phyloP scores from a whole-genome alignment of 345 rosid genomes.

The Sonneratia caseolaris region DNA sequence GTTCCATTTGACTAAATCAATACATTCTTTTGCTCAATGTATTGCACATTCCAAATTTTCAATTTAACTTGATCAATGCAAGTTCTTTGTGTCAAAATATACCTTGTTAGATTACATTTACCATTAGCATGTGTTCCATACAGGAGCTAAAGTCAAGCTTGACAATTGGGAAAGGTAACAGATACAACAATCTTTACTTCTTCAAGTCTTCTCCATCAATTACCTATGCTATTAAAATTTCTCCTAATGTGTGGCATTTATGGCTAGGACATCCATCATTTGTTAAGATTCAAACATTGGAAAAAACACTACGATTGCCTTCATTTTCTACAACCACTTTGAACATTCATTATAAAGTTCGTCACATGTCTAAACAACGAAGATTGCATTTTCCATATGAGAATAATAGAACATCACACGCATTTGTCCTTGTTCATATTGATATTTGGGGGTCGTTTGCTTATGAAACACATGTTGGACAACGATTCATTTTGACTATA shows the following conservation, averaged over 20 bases:
- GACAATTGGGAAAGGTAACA: not conserved
- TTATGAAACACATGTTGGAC: not conserved
- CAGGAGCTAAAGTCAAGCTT: too few species aligned
- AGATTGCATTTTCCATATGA: not conserved
- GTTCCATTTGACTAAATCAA: too few species aligned
- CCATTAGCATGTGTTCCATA: too few species aligned
- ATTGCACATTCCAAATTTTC: too few species aligned
- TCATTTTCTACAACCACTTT: not conserved
- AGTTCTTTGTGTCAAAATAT: too few species aligned
- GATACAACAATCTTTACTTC: not conserved
- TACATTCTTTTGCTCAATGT: too few species aligned
- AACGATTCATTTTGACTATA: not conserved
- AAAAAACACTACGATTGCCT: not conserved
- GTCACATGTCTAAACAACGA: not conserved
- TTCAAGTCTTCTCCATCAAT: not conserved
- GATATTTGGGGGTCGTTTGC: constrained; percentile 6
- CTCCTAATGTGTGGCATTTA: not conserved
- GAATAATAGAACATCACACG: too few species aligned
- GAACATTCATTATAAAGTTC: not conserved
- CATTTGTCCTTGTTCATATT: not conserved
- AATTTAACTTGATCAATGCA: too few species aligned
- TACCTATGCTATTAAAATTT: not conserved
- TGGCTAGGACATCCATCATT: not conserved
- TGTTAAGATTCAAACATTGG: not conserved
- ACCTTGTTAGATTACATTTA: too few species aligned